Evolutionary conservation across 306 rosid genomes (phyloP), one percentile per base, ranked within the genome.

Genomic region (Acacia confusa): DNA sequence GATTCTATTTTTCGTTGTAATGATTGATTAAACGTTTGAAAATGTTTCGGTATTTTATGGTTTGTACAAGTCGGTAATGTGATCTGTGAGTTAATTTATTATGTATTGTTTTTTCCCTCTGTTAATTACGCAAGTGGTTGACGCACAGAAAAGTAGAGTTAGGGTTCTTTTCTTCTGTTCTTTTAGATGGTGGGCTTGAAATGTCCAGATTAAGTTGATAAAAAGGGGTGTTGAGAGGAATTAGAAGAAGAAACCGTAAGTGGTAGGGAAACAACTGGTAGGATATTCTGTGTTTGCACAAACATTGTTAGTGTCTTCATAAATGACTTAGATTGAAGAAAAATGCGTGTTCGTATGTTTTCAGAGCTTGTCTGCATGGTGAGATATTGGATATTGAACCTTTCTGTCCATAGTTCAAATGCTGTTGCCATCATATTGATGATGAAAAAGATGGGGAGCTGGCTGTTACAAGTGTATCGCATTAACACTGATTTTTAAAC

Each of bases 91-190:
- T 34, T 27, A 64, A 11, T 25, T 77, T 43, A 16, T 24, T 7
- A 24, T 2, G 12, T 2, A 69, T 14, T 22, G 20, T 10, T 68
- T 40, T n/a, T n/a, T 41, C 12, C 22, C 2, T 6, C 52, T 70
- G 27, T 70, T 13, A 27, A 28, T 60, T 28, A 19, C 53, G 22
- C 43, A 14, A 27, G 67, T 70, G 40, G 47, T 72, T 81, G 72
- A 65, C 69, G 77, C 24, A 6, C n/a, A 24, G 30, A 11, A 58
- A 58, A 22, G 65, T 81, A 71, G 38, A 44, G 52, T 24, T 85
- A 69, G 75, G 75, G 55, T 70, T 70, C 12, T 70, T 40, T 43
- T 41, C 19, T 41, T 69, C 53, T 71, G 4, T 25, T 71, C 4
- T 15, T 72, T 47, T 47, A 15, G 53, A 63, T 6, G 68, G 34